Evolutionary conservation across 2,329 filamentous ascomycete genomes (phyloP).

Genomic region (Didymosphaeria variabile): DNA sequence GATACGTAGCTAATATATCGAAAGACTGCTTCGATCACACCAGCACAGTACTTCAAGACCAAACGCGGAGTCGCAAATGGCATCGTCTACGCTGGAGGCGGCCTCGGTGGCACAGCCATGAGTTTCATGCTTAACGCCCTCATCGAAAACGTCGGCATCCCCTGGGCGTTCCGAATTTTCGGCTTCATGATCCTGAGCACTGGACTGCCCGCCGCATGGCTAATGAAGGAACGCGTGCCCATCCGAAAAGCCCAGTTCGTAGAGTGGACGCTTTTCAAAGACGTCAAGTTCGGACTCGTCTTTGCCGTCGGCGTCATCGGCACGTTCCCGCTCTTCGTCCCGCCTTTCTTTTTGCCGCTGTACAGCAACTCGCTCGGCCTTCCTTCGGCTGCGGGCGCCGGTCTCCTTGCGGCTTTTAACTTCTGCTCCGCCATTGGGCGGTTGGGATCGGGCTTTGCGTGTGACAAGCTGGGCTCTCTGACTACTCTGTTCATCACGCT

Average conservation of each 20-base stretch:
- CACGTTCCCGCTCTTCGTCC: conserved; percentile 4
- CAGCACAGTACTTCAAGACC: conserved; percentile 4
- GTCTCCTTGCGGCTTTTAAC: conserved; percentile 1
- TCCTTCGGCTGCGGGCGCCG: background rate
- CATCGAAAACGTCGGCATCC: background rate
- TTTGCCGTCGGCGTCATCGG: conserved; percentile 5
- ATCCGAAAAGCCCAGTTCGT: conserved; percentile 8
- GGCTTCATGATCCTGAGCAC: conserved; percentile 2
- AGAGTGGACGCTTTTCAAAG: conserved; percentile 6
- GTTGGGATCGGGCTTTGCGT: background rate
- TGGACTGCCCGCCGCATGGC: background rate
- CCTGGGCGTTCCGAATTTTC: conserved; percentile 3
- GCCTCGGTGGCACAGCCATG: conserved; percentile 2
- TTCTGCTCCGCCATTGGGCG: conserved; percentile 6
- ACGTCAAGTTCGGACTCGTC: background rate
- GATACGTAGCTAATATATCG: background rate
- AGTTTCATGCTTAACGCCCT: conserved; percentile 3
- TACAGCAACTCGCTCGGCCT: conserved; percentile 8
- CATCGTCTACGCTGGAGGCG: conserved; percentile 6
- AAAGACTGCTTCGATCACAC: background rate
- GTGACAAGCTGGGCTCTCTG: conserved; percentile 2
- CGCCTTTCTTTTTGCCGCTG: conserved; percentile 2
- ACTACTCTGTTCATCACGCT: background rate
- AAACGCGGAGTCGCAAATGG: conserved; percentile 6
- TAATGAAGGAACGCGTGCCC: conserved; percentile 3